Conservation (phyloP, 1,284 basidiomycete species). For the Cryptococcus sp. region DNA sequence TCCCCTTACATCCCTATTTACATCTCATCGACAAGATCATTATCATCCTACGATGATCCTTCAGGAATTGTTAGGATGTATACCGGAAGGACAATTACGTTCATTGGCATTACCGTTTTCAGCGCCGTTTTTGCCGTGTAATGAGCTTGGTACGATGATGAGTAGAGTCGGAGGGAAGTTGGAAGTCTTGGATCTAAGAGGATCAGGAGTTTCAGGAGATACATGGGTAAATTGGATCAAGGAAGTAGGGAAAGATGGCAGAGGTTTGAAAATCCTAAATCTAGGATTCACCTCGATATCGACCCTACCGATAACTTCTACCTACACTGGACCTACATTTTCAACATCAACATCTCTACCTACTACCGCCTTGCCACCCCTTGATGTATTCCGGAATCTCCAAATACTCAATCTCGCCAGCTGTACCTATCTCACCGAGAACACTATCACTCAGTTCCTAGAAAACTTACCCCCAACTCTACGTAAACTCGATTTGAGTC, state of each 20-base stretch:
- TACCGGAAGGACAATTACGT: conserved; percentile 19
- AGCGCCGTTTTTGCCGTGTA: conserved; percentile 13
- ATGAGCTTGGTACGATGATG: conserved; percentile 15
- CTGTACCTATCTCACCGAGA: conserved; percentile 15
- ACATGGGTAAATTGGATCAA: conserved; percentile 13
- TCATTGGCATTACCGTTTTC: conserved; percentile 27
- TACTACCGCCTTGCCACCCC: background rate
- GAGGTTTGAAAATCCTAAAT: conserved; percentile 22
- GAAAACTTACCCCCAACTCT: conserved; percentile 17
- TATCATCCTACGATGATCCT: conserved; percentile 5
- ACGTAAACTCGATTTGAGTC: conserved; percentile 21
- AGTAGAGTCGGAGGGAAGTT: conserved; percentile 15
- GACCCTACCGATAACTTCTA: conserved; percentile 8
- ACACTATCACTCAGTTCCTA: conserved; percentile 15
- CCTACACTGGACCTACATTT: background rate
- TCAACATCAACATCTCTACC: background rate
- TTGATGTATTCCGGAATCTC: conserved; percentile 9
- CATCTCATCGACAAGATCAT: background rate
- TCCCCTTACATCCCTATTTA: conserved; percentile 2
- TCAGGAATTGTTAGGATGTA: conserved; percentile 8
- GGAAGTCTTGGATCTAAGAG: conserved; percentile 26
- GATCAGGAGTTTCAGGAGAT: conserved; percentile 13
- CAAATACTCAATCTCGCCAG: conserved; percentile 18
- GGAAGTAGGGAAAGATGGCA: conserved; percentile 7
- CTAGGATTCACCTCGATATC: conserved; percentile 27